These are phyloP conservation scores for Vitis labrusca DNA, from an alignment of 164 flowering plant genomes.

Conservation along the genomic window DNA sequence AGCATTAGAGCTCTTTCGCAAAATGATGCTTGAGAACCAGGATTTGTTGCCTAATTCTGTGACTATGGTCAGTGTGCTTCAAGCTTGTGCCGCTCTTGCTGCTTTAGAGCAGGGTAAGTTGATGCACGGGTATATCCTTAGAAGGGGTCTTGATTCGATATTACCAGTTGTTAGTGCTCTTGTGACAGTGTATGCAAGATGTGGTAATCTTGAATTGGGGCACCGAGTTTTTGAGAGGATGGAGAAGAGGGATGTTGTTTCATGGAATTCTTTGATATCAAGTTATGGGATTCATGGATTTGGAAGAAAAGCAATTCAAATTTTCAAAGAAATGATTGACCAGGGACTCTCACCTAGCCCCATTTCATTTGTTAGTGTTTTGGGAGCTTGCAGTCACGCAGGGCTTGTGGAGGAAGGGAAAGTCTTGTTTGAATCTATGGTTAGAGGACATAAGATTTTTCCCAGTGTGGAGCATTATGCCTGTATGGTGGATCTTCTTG, in stretches of 20 bases:
- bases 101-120: slow-evolving; percentile 75
- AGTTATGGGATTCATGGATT: slow-evolving; percentile 65
- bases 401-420: slow-evolving; percentile 76
- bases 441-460: slow-evolving; percentile 33
- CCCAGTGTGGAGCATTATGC: slow-evolving; percentile 76
- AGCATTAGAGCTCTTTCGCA: slow-evolving; percentile 65
- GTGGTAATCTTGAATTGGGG: slow-evolving; percentile 59
- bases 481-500: slow-evolving; percentile 81
- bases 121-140: slow-evolving; percentile 65
- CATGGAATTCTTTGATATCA: slow-evolving; percentile 77
- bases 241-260: slow-evolving; percentile 55
- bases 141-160: slow-evolving; percentile 68
- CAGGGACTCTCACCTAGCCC: slow-evolving; percentile 52
- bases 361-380: slow-evolving; percentile 55
- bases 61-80: slow-evolving; percentile 87
- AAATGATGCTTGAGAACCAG: slow-evolving; percentile 46
- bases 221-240: slow-evolving; percentile 54
- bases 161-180: slow-evolving; percentile 60
- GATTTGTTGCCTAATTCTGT: slow-evolving; percentile 65
- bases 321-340: slow-evolving; percentile 52
- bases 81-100: slow-evolving; percentile 75
- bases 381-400: slow-evolving; percentile 78
- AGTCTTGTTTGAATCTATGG: slow-evolving; percentile 58
- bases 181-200: slow-evolving; percentile 72
- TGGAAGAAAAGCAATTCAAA: slow-evolving; percentile 51